Base-by-base conservation (phyloP, 257 asterid species). In the Fraxinus americana region DNA sequence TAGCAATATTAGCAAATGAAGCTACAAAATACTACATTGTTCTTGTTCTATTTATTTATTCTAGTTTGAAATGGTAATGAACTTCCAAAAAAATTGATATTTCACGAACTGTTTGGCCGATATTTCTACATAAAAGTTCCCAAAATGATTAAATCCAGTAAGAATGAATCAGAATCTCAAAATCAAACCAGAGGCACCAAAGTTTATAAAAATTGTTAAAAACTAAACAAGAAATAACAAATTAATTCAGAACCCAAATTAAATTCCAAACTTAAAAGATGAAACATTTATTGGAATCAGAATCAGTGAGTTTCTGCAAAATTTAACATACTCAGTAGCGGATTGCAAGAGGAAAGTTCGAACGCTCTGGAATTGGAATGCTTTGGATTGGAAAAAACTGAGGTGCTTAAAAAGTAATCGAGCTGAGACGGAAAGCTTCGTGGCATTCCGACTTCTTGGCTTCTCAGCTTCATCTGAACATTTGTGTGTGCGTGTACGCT, bases 321-420 rank as follows among this genome's bases (percentile, higher is more conserved):
- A n/a, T 83, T 91, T 89, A 76, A 94, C 94, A 39, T 90, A 88
- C 39, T 92, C 90, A 10, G 91, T 86, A 82, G 91, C 82, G 3
- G 97, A 85, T 78, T 91, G 93, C 76, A 92, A 75, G 45, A 94
- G 74, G 61, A 94, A 87, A 34, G 91, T 90, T 68, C 95, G 89
- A 70, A 87, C 71, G 74, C 79, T 83, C 79, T 84, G 94, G 75
- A 91, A 82, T 57, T 57, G 81, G 67, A 61, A 61, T 19, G 67
- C 32, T 2, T 23, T 9, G 30, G 34, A 61, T 7, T 61, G 67
- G 67, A 14, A 23, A 12, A 23, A 7, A 8, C 10, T 21, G 34
- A 61, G 32, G 67, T 61, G 30, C 67, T 89, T 81, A 63, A 77
- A 80, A 76, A 85, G 63, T 57, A 16, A 78, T 23, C 54, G 74